phyloP scores from a whole-genome alignment of 2,329 filamentous ascomycete species.

The Chalaropsis thielavioides region DNA sequence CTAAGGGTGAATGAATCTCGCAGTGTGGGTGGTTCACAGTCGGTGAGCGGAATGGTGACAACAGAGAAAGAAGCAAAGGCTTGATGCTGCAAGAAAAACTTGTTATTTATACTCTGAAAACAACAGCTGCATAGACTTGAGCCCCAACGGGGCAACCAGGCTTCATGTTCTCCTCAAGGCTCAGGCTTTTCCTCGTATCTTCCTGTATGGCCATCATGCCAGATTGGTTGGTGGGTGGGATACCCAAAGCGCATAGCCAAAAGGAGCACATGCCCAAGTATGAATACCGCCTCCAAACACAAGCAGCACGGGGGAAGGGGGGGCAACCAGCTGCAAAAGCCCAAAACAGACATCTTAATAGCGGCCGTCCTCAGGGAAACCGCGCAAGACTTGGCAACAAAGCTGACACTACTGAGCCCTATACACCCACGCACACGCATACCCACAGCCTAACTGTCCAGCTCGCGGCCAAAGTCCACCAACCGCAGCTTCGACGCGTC shows the following conservation, averaged over 20 bases:
- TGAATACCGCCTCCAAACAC: not conserved
- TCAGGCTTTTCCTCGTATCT: not conserved
- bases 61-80: not conserved
- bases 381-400: too few relatives aligned
- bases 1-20: not conserved
- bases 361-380: too few relatives aligned
- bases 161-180: too few relatives aligned
- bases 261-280: not conserved
- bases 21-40: too few relatives aligned
- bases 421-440: too few relatives aligned
- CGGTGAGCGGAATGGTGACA: not conserved
- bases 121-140: not conserved
- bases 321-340: not conserved
- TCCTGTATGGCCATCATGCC: not conserved
- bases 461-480: constrained; percentile 49
- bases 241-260: not conserved
- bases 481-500: constrained; percentile 45
- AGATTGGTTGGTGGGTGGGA: not conserved
- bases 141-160: not conserved
- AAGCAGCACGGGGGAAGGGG: not conserved
- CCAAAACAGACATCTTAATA: not conserved
- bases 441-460: too few relatives aligned
- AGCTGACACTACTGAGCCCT: too few relatives aligned
- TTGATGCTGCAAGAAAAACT: not conserved
- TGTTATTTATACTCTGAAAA: not conserved